Evolutionary conservation across 805 yeast species (phyloP), one percentile per base, ranked within the genome.

Genomic region (Candida pini): DNA sequence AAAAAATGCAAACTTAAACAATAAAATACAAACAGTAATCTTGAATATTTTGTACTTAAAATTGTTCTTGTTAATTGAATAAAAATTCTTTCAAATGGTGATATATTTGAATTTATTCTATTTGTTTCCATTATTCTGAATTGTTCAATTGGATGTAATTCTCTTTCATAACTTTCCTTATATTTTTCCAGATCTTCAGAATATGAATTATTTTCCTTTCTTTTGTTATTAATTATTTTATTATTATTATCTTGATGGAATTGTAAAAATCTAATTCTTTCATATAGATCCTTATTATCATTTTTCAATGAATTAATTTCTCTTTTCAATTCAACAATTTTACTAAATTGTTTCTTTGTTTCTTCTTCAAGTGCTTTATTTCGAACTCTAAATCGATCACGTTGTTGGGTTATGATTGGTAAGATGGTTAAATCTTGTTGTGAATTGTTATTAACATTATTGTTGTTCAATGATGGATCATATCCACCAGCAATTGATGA

Each of bases 371-470:
- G 68, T 53, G 86, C 96, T 38, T 73, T 74, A 50, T 82, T 86
- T 35, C 87, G 71, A n/a, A 75, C 71, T 49, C 94, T 78, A 66
- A 89, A 88, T 43, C 98, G 68, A 58, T 90, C 98, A 56, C 98
- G 77, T 63, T 90, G 98, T 53, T 90, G 89, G 10, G 96, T 88
- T 19, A 92, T 76, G 34, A 90, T 87, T 1, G 95, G 94, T 33
- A 90, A 59, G 19, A 89, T 75, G 4, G 78, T 71, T 9, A 66
- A 51, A 34, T 72, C 75, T 40, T 54, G 54, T 22, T 37, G 40
- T 14, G 38, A 30, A 4, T 35, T 19, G 3, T 31, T 21, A 17
- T 26, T 21, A 4, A 36, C 18, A 3, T 31, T 21, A 17, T 26
- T 21, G 18, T 25, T 33, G 35, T 18, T 23, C 32, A 17, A 25